A percentile compares a stretch with the other conserved stretches of the same genome.
These are phyloP conservation scores for Sapria himalayana DNA, from an alignment of 345 rosid species.

Conservation along the genomic window DNA sequence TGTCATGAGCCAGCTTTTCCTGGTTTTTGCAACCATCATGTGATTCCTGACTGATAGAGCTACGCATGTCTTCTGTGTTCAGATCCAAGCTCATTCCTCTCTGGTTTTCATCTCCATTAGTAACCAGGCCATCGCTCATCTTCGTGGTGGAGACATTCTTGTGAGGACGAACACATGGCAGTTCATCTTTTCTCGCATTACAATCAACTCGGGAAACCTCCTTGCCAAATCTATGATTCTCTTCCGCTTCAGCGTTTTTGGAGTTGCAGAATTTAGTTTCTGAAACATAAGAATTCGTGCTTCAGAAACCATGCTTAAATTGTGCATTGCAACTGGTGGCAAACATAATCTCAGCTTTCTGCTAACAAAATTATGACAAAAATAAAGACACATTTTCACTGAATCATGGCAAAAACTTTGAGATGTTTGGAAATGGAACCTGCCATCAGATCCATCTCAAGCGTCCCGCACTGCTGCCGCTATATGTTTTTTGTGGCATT, in stretches of 20 bases:
- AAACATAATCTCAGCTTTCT: too few relatives aligned
- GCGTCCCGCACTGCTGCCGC: neutral
- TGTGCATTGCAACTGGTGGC: too few relatives aligned
- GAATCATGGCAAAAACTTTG: too few relatives aligned
- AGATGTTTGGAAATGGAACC: neutral
- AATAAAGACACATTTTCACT: too few relatives aligned
- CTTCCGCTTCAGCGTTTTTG: slow-evolving; percentile 4
- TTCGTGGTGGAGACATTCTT: slow-evolving; percentile 9
- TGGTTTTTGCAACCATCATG: slow-evolving; percentile 16
- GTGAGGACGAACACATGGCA: too few relatives aligned
- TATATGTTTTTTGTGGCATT: neutral
- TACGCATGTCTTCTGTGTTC: slow-evolving; percentile 28
- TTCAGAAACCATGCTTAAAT: too few relatives aligned
- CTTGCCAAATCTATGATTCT: slow-evolving; percentile 9
- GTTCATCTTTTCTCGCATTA: too few relatives aligned
- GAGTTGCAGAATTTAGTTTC: slow-evolving; percentile 11
- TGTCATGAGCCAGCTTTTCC: slow-evolving; percentile 20
- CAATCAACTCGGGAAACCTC: too few relatives aligned
- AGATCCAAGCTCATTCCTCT: slow-evolving; percentile 28
- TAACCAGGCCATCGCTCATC: slow-evolving; percentile 10
- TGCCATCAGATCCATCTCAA: neutral
- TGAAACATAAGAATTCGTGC: neutral
- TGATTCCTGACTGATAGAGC: slow-evolving; percentile 23
- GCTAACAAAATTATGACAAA: too few relatives aligned
- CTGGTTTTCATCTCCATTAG: slow-evolving; percentile 11